These are phyloP conservation scores for Penicillium roqueforti DNA, from an alignment of 495 filamentous ascomycete genomes.

Conservation along the genomic window DNA sequence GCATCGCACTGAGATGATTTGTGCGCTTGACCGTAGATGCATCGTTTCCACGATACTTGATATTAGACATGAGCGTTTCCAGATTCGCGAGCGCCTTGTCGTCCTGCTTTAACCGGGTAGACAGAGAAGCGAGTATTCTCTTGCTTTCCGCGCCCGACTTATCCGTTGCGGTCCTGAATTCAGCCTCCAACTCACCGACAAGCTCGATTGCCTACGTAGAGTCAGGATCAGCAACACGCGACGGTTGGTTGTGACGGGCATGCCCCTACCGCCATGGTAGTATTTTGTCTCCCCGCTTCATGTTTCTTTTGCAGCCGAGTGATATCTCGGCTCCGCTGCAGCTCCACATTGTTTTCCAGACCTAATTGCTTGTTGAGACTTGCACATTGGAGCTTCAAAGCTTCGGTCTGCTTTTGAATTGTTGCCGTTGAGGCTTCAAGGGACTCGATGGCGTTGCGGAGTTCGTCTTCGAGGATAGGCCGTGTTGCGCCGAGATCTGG, in stretches of 20 bases:
- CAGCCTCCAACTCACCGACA: slow-evolving; percentile 28
- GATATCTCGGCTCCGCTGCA: slow-evolving; percentile 25
- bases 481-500: slow-evolving; percentile 28
- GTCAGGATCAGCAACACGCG: slow-evolving; percentile 16
- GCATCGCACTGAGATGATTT: slow-evolving; percentile 22
- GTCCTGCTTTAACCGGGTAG: slow-evolving; percentile 37
- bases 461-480: slow-evolving; percentile 39
- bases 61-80: slow-evolving; percentile 27
- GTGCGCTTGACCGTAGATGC: slow-evolving; percentile 28
- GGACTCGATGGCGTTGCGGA: slow-evolving; percentile 34
- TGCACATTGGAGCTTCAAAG: slow-evolving; percentile 30
- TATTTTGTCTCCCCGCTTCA: slow-evolving; percentile 35
- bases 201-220: slow-evolving; percentile 32
- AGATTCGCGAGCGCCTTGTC: slow-evolving; percentile 31
- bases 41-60: slow-evolving; percentile 29
- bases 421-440: slow-evolving; percentile 36
- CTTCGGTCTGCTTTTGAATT: slow-evolving; percentile 34
- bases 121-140: slow-evolving; percentile 32
- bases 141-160: slow-evolving; percentile 31
- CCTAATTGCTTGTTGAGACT: slow-evolving; percentile 26
- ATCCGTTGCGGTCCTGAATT: slow-evolving; percentile 31
- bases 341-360: slow-evolving; percentile 21
- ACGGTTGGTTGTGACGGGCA: background rate
- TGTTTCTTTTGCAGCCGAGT: slow-evolving; percentile 36
- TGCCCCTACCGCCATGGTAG: slow-evolving; percentile 30